phyloP scores from a whole-genome alignment of 495 filamentous ascomycete genomes.

The Extremus antarcticus region DNA sequence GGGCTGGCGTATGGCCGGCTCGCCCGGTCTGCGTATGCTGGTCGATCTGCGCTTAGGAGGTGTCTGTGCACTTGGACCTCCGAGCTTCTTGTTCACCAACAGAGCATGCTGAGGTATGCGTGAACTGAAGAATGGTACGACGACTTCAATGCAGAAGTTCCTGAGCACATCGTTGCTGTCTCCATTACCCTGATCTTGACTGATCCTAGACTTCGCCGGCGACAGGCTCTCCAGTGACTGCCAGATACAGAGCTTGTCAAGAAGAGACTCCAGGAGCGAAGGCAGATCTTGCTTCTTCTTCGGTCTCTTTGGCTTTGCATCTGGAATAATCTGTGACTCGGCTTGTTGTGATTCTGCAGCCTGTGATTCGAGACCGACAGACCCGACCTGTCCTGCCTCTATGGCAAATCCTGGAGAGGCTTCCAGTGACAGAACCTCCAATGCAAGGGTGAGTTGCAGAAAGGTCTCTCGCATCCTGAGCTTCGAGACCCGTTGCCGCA shows the following conservation, averaged over 20 bases:
- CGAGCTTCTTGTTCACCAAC: conserved; percentile 73
- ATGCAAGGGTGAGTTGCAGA: conserved; percentile 77
- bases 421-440: conserved; percentile 71
- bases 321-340: not conserved
- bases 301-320: conserved; percentile 33
- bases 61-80: conserved; percentile 58
- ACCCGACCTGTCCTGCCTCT: not conserved
- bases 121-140: conserved; percentile 83
- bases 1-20: conserved; percentile 42
- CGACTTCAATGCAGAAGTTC: conserved; percentile 85
- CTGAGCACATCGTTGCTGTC: conserved; percentile 45
- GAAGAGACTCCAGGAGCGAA: conserved; percentile 66
- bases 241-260: conserved; percentile 94
- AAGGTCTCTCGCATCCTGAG: conserved; percentile 63
- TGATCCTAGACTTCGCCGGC: not conserved
- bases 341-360: conserved; percentile 19
- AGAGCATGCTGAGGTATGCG: conserved; percentile 73
- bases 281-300: conserved; percentile 49
- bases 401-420: conserved; percentile 18
- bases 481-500: conserved; percentile 49
- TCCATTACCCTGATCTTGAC: conserved; percentile 9
- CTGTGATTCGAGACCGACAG: conserved; percentile 18
- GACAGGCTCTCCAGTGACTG: conserved; percentile 53
- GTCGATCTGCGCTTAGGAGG: conserved; percentile 43
- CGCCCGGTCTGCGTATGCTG: conserved; percentile 39